Evolutionary conservation across 345 rosid species (phyloP).

Genomic region (Syzygium aromaticum): DNA sequence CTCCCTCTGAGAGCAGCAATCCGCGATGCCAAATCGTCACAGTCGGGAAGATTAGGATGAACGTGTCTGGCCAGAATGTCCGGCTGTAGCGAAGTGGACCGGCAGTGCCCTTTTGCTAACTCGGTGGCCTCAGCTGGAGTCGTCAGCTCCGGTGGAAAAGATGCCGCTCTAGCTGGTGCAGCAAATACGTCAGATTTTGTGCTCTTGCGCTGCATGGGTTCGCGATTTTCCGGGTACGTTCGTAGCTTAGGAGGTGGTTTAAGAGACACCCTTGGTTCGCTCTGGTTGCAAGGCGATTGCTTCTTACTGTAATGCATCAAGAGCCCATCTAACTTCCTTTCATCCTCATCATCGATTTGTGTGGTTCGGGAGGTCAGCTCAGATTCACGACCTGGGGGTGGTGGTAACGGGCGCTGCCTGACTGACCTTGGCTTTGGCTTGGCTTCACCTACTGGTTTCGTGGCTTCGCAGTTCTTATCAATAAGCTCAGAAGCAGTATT

Average conservation of each 20-base stretch:
- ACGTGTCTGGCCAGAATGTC: constrained; percentile 20
- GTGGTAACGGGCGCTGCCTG: constrained; percentile 35
- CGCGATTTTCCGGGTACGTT: background rate
- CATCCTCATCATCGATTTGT: background rate
- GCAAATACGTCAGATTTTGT: constrained; percentile 13
- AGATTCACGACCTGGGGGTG: constrained; percentile 12
- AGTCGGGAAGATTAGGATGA: constrained; percentile 56
- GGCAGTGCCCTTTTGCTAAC: constrained; percentile 7
- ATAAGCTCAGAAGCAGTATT: background rate
- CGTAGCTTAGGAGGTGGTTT: constrained; percentile 6
- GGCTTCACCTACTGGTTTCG: constrained; percentile 2
- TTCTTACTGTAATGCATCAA: constrained; percentile 28
- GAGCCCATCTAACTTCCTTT: constrained; percentile 24
- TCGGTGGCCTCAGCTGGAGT: background rate
- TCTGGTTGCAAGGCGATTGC: constrained; percentile 7
- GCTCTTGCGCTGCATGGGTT: background rate
- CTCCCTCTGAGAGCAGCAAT: constrained; percentile 28
- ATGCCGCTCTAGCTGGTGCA: constrained; percentile 12
- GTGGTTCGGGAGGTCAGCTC: background rate
- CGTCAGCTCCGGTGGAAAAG: constrained; percentile 3
- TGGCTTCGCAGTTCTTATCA: background rate
- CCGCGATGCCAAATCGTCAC: constrained; percentile 37
- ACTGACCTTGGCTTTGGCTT: constrained; percentile 63
- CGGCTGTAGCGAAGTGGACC: constrained; percentile 22
- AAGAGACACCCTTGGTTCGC: constrained; percentile 3